Base-by-base conservation (phyloP, 1,284 basidiomycete genomes). In the Wolfiporia cocos region DNA sequence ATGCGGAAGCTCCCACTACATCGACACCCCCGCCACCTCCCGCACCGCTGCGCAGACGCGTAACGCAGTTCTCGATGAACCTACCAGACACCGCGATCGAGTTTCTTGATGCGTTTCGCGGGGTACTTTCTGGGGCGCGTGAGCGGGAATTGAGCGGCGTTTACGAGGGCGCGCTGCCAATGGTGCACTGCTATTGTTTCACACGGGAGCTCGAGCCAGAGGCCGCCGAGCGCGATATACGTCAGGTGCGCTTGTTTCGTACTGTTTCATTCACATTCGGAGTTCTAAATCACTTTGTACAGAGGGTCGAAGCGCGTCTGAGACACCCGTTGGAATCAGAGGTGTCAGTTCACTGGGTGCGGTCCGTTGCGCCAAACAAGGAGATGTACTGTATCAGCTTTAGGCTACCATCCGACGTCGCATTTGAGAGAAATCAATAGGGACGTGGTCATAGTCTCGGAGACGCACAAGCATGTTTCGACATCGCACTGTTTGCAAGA, bases 321-420 rank as follows among this genome's bases (percentile, higher is more conserved):
- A 85, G 82, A 23, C 61, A 71, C 52, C 44, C 65, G 20, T 56
- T 94, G 46, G 66, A 67, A 9, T 66, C 69, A 12, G 73, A 78
- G n/a, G 66, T 74, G 22, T 62, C 64, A 23, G 64, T 94, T 11
- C 85, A 92, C 56, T 74, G 84, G 51, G 95, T 99, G 24, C 80
- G 96, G 37, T 85, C 86, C 11, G 95, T 99, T 6, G 93, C 95
- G 2, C 96, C 96, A 3, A 91, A 84, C 67, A 99, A 99, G 68
- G 88, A 95, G 56, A 99, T 99, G 96, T 99, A 96, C 65, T 96
- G 96, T 65, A 77, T 99, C 41, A 86, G 85, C 56, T 99, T 99
- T 72, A 71, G 85, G 36, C 74, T 98, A 18, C 91, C 93, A 15
- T 59, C 59, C 30, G 65, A 66, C 41, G 78, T 80, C 7, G 81